Evolutionary conservation across 192 early-diverging fungal species (phyloP), one percentile per base, ranked within the genome.

Genomic region (Backusella macrospora): DNA sequence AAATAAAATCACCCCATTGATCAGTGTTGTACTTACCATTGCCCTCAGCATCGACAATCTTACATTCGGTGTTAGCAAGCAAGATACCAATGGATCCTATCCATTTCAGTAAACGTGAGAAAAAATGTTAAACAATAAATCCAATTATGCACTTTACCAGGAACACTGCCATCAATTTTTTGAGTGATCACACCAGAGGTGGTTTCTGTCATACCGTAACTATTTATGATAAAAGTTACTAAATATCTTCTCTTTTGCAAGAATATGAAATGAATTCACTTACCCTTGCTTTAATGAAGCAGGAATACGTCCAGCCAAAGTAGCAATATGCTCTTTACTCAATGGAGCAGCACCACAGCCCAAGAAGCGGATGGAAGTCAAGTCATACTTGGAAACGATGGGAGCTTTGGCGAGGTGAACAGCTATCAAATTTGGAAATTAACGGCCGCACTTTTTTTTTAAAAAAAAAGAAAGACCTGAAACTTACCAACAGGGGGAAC

Each of bases 281-380:
- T 76, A 80, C 78, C 78, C 78, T 76, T 80, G 78, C 18, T 65
- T 65, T 16, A 77, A 85, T 63, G 72, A 80, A 23, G 84, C 76
- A 14, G 80, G 80, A 42, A 93, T 75, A 45, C 79, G 83, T 16
- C 70, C 71, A 34, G 83, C 76, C 9, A 92, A 83, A 62, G 85
- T 84, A 9, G 71, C 66, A 70, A 87, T 83, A 44, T 95, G 82
- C 45, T 95, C 93, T 76, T 81, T 85, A 42, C 86, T 83, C n/a
- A 96, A 80, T 0, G 94, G 94, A 14, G 96, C 96, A 4, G 94
- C 95, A 15, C 94, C 95, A 65, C 88, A 93, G 62, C 87, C 85
- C 64, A 95, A 71, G 39, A 79, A 82, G 18, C 86, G 73, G 7
- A 96, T 83, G 42, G 86, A 88, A 1, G 88, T 83, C 29, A 96